Conservation (phyloP, 768 basidiomycete genomes). For the Trametes villosa region DNA sequence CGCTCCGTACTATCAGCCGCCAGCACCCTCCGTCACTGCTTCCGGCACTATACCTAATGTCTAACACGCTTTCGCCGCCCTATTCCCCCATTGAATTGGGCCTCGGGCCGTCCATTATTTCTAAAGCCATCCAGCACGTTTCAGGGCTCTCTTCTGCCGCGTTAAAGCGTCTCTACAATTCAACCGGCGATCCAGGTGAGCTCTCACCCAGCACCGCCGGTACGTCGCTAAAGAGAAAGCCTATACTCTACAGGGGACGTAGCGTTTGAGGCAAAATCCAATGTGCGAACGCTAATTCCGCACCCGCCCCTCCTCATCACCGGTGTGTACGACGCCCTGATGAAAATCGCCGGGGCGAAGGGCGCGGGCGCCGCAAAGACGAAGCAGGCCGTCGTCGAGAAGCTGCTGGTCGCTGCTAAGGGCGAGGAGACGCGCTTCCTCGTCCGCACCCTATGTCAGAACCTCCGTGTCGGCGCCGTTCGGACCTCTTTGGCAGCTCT, state of each 20-base stretch:
- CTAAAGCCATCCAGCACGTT: constrained; percentile 70
- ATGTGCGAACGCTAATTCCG: constrained; percentile 71
- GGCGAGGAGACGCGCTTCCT: constrained; percentile 91
- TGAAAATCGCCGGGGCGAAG: constrained; percentile 68
- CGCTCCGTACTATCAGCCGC: constrained; percentile 66
- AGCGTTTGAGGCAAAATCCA: constrained; percentile 82
- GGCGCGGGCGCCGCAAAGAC: constrained; percentile 76
- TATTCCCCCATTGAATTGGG: constrained; percentile 75
- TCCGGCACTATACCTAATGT: constrained; percentile 79
- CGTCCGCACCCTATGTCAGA: constrained; percentile 71
- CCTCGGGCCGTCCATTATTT: constrained; percentile 68
- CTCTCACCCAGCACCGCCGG: neutral
- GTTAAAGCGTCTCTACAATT: constrained; percentile 68
- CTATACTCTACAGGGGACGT: constrained; percentile 63
- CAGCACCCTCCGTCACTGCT: constrained; percentile 72
- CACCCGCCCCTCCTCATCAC: constrained; percentile 69
- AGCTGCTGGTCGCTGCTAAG: constrained; percentile 77
- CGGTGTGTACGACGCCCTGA: constrained; percentile 67
- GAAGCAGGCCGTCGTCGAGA: constrained; percentile 80
- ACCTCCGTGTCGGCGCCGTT: constrained; percentile 88
- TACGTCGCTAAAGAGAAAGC: neutral
- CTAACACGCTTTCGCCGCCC: constrained; percentile 77
- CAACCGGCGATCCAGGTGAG: constrained; percentile 67
- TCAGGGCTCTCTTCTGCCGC: constrained; percentile 65
- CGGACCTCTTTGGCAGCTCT: constrained; percentile 80